Evolutionary conservation across 345 rosid genomes (phyloP), one percentile per base, ranked within the genome.

Genomic region (Lepidium didymum): DNA sequence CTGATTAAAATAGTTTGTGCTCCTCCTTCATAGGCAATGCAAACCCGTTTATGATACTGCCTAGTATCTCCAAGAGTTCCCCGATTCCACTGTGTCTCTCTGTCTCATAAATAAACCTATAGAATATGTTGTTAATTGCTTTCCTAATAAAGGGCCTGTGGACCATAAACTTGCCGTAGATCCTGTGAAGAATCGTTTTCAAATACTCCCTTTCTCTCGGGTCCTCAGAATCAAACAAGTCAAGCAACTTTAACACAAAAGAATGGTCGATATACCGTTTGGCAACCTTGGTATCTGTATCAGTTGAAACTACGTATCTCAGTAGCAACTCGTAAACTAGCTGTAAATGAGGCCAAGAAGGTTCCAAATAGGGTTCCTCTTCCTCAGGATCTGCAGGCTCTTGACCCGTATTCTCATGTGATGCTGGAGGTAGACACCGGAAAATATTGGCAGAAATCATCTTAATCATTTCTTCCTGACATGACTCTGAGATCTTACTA

Each of bases 21-120:
- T 92, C 98, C 73, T 89, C 94, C 62, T 92, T 92, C 98, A 92
- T 92, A 4, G 98, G 98, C 78, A 92, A 67, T 0, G 98, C 98
- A 77, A 92, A 92, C 14, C 98, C 98, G 77, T 92, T 92, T 15
- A 89, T 81, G 52, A 92, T 89, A 79, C 98, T 92, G 45, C 96
- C 96, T 68, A 92, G 83, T 76, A 92, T 89, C 83, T 92, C 96
- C 85, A 92, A 70, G 62, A 92, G 83, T 70, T 92, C 94, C 2
- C 87, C 94, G 6, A 89, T 78, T 64, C 97, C 96, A 65, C 87
- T 78, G 63, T 89, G 89, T 81, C 90, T 89, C 83, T 87, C 96
- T 1, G 92, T 92, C 86, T 86, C 98, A 56, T 89, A 92, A 53
- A 92, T 82, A 78, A 89, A 89, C 75, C 90, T 80, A 75, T 82